Base-by-base conservation (phyloP, 129 eudicot species). In the Mikania micrantha region DNA sequence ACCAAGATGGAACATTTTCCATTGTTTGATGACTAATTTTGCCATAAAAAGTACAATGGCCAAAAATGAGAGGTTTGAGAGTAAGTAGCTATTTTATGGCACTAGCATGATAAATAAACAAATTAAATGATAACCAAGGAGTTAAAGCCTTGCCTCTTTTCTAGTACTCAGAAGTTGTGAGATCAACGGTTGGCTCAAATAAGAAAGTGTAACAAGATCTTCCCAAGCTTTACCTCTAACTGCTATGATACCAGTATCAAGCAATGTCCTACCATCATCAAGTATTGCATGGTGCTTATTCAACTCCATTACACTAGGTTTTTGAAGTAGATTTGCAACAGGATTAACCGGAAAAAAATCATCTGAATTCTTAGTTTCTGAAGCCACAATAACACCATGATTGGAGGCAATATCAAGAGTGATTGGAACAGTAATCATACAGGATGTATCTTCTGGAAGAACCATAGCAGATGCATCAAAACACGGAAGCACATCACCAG, bases 401-500 rank as follows among this genome's bases (percentile, higher is more conserved):
- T 89, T 94, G 66, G 93, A 79, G 81, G 99, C 97, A 54, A 94
- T 77, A 78, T 94, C 97, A 63, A 94, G 97, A 22, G 99, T 86
- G 70, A 94, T 85, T 64, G 97, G 99, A 27, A 89, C 99, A 48
- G 97, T 94, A 48, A 94, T 75, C 59, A 94, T 89, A 82, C 93
- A 86, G 25, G 97, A 74, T 8, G 93, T 56, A 78, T 89, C 93
- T 31, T 89, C 95, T 0, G 95, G 95, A 79, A 94, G 96, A 73
- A 86, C 85, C 88, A 94, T 81, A 20, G 73, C 67, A 63, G 81
- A 89, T 74, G 99, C 99, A 87, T 94, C 93, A 85, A 94, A 94
- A 78, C 92, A 90, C 17, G 99, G 99, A 82, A 94, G 95, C 78
- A 94, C 99, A 74, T 94, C 99, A 57, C 99, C 99, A 7, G 99